Evolutionary conservation across 352 stramenopile species (phyloP).

Genomic region (Ophiocytium majus): DNA sequence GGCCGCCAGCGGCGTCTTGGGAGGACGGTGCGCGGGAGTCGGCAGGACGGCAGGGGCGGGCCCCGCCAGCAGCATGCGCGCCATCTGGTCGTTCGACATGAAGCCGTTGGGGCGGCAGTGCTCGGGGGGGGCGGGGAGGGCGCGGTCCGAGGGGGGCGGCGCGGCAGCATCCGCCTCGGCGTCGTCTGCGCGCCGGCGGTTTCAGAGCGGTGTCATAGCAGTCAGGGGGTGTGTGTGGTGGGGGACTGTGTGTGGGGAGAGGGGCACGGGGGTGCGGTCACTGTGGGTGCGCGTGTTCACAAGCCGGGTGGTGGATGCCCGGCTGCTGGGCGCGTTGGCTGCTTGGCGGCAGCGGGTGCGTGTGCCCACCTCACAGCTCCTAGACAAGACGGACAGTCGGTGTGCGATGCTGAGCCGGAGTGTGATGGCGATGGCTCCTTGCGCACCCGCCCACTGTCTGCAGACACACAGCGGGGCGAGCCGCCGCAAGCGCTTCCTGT

Average conservation of each 20-base stretch:
- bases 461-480: too few species aligned
- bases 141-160: background rate
- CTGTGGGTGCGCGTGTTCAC: background rate
- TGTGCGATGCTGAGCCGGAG: too few species aligned
- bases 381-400: too few species aligned
- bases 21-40: background rate
- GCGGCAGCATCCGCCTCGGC: background rate
- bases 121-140: background rate
- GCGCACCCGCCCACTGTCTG: too few species aligned
- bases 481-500: too few species aligned
- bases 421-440: too few species aligned
- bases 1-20: background rate
- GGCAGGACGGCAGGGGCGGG: background rate
- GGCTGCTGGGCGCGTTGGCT: background rate
- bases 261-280: background rate
- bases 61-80: slow-evolving; percentile 12
- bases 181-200: background rate
- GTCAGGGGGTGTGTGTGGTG: background rate
- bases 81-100: background rate
- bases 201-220: too few species aligned
- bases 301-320: background rate
- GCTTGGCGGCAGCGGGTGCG: too few species aligned
- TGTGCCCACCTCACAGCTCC: too few species aligned
- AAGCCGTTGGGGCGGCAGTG: slow-evolving; percentile 17
- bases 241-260: background rate